Base-by-base conservation (phyloP, 2,329 filamentous ascomycete species). In the Cadophora gregata region DNA sequence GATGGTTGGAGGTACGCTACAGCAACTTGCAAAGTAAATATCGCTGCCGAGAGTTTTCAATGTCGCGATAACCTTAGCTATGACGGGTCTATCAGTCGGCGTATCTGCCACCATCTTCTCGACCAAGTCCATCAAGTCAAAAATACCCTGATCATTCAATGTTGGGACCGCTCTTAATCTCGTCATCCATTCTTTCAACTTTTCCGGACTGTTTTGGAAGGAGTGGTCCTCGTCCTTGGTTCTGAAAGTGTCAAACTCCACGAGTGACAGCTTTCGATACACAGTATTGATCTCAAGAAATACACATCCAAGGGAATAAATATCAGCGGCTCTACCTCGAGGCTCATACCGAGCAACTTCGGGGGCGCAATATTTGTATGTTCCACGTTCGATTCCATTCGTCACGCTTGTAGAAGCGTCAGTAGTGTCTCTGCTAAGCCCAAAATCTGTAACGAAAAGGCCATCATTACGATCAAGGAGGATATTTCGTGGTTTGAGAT, bases 211-310 rank as follows among this genome's bases (percentile, higher is more conserved):
- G 29, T 33, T 53, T 27, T 63, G 60, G 14, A 53, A 63, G 1
- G 60, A 63, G 12, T 45, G 45, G 60, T 63, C 60, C n/a, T 55
- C 60, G 7, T 56, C 45, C 24, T 27, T 25, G 21, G 25, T 38
- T 4, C 47, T 29, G 27, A 63, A 63, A n/a, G 29, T 27, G 14
- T 50, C 60, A 10, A 63, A 55, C n/a, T 63, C 60, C 24, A 42
- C 48, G 14, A 63, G 16, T 36, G 60, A 63, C 5, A 50, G 25
- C n/a, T 25, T 7, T 45, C 50, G 47, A 19, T 42, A 27, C 0
- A 63, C 29, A 16, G 60, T 63, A 24, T 50, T 42, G 2, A 64
- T 64, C 27, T 64, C 62, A 10, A 64, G 51, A 31, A 64, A 64
- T 21, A 64, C 42, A 12, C 51, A 58, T 3, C 62, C 51, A 3